These are phyloP conservation scores for Stagonosporopsis cucurbitacearum DNA, from an alignment of 2,329 filamentous ascomycete species.

Conservation along the genomic window DNA sequence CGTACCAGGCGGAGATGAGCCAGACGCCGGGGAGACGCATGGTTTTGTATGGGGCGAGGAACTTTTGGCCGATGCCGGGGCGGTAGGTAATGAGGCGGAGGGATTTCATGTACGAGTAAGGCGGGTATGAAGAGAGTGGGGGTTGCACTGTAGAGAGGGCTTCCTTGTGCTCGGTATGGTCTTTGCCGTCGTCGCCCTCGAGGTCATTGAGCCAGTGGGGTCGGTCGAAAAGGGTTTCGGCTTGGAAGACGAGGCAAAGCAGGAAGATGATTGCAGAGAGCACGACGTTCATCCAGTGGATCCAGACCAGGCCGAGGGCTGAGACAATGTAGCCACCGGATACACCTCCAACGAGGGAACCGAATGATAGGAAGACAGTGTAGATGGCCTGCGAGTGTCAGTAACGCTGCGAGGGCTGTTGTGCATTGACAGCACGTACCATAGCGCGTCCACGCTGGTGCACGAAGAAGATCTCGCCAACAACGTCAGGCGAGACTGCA, in stretches of 20 bases:
- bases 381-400: constrained; percentile 47
- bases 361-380: constrained; percentile 49
- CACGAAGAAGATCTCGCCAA: constrained; percentile 53
- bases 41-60: constrained; percentile 47
- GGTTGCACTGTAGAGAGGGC: constrained; percentile 11
- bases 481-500: constrained; percentile 50
- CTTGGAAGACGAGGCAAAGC: constrained; percentile 47
- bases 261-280: constrained; percentile 42
- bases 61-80: constrained; percentile 42
- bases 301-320: constrained; percentile 44
- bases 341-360: constrained; percentile 49
- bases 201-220: constrained; percentile 17
- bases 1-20: constrained; percentile 53
- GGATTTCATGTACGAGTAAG: constrained; percentile 46
- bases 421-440: constrained; percentile 28
- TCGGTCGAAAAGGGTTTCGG: constrained; percentile 52
- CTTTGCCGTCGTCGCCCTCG: constrained; percentile 24
- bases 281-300: constrained; percentile 52
- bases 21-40: constrained; percentile 52
- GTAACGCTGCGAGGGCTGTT: too few relatives aligned
- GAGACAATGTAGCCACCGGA: constrained; percentile 52
- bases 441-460: constrained; percentile 52
- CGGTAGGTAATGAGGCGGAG: constrained; percentile 47
- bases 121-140: constrained; percentile 25
- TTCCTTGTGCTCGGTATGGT: constrained; percentile 29